These are phyloP conservation scores for Musa acuminata DNA, from an alignment of 176 grass and related monocot species.

Conservation along the genomic window DNA sequence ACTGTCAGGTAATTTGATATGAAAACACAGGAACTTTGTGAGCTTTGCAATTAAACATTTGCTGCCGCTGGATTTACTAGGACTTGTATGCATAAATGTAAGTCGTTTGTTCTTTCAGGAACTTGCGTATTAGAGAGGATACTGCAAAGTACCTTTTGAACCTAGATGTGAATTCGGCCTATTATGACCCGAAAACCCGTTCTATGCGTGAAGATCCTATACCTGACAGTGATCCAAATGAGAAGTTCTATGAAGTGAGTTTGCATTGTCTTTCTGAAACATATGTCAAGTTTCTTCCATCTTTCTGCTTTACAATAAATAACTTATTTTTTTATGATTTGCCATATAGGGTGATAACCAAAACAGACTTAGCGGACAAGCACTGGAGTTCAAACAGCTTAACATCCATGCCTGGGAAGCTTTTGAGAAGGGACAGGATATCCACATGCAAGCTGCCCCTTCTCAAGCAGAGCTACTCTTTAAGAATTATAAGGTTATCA, in stretches of 20 bases:
- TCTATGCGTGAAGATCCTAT: conserved; percentile 94
- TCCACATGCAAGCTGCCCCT: conserved; percentile 92
- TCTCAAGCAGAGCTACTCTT: conserved; percentile 89
- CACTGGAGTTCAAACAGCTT: conserved; percentile 81
- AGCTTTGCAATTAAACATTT: not conserved
- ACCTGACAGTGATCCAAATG: conserved; percentile 89
- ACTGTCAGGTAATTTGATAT: conserved; percentile 57
- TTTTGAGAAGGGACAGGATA: conserved; percentile 94
- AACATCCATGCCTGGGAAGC: conserved; percentile 85
- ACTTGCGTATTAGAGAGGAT: conserved; percentile 96
- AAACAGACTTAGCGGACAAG: conserved; percentile 89
- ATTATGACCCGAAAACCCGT: conserved; percentile 96
- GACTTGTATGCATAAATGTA: not conserved
- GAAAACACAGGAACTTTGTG: not conserved
- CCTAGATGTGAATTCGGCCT: conserved; percentile 89
- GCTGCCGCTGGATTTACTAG: not conserved
- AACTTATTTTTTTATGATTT: conserved; percentile 5
- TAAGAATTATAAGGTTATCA: conserved; percentile 70
- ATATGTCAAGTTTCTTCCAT: not conserved
- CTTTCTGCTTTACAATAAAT: conserved; percentile 1
- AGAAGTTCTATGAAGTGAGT: conserved; percentile 89
- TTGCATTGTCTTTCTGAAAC: not conserved
- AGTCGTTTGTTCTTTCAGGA: conserved; percentile 31
- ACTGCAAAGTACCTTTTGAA: conserved; percentile 92
- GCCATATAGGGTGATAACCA: conserved; percentile 80